Percentiles rank a stretch among this genome's conserved stretches.
Conservation (phyloP, 176 grass and related monocot species). For the Echinochloa phyllopogon region DNA sequence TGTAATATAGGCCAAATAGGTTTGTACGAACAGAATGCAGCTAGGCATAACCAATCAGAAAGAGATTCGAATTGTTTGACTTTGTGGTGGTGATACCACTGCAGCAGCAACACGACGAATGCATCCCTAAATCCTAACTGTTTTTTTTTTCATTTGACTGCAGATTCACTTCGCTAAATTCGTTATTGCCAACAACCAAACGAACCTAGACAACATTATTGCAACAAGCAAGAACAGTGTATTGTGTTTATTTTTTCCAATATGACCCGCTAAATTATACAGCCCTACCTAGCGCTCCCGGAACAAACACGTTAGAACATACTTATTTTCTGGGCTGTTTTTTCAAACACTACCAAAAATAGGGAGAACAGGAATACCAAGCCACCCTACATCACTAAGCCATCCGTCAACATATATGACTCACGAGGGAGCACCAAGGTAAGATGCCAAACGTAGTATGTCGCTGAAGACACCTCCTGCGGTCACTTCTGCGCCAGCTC, state of each 20-base stretch:
- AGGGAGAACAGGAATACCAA: background rate
- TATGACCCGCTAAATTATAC: background rate
- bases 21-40: no score
- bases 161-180: background rate
- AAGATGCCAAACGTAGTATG: slow-evolving; percentile 81
- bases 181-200: background rate
- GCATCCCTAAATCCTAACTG: background rate
- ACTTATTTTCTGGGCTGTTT: slow-evolving; percentile 3
- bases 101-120: background rate
- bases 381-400: background rate
- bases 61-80: no score
- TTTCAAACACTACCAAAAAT: background rate
- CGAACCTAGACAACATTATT: background rate
- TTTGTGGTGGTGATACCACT: no score
- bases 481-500: slow-evolving; percentile 82
- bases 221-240: background rate
- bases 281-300: background rate
- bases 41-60: no score
- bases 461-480: slow-evolving; percentile 90
- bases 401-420: slow-evolving; percentile 29
- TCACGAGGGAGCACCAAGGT: slow-evolving; percentile 88
- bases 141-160: no score
- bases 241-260: background rate
- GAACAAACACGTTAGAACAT: background rate
- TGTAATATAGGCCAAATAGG: no score